phyloP scores from a whole-genome alignment of 495 filamentous ascomycete species.

The Extremus antarcticus region DNA sequence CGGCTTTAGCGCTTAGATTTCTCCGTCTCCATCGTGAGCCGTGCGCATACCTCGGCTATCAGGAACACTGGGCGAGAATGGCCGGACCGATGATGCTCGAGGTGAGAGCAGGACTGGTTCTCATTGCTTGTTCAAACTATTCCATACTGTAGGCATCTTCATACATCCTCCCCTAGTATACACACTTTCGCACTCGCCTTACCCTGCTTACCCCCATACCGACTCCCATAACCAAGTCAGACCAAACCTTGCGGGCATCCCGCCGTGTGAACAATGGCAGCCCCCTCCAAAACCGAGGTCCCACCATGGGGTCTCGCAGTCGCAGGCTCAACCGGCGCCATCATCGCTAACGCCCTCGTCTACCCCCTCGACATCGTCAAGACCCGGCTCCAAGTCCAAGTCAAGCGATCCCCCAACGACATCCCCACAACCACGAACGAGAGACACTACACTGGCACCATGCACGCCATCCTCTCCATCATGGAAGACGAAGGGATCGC shows the following conservation, averaged over 20 bases:
- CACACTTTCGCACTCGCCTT: not conserved
- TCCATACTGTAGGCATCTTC: no score
- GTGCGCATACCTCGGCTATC: not conserved
- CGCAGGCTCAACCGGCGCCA: constrained; percentile 85
- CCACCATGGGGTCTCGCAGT: constrained; percentile 91
- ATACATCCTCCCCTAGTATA: not conserved
- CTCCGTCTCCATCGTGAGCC: no score
- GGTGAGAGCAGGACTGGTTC: not conserved
- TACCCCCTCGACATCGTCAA: constrained; percentile 97
- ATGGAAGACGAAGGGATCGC: constrained; percentile 64
- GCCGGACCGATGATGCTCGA: not conserved
- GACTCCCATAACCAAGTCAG: no score
- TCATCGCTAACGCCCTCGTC: constrained; percentile 88
- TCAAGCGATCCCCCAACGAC: constrained; percentile 51
- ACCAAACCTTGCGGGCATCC: no score
- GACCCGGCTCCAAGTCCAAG: constrained; percentile 93
- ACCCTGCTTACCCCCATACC: no score
- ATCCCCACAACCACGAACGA: constrained; percentile 32
- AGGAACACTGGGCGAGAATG: not conserved
- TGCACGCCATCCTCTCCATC: constrained; percentile 84
- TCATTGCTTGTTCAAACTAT: not conserved
- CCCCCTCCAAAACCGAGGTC: constrained; percentile 66
- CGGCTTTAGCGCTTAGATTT: no score
- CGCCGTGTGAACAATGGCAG: constrained; percentile 46
- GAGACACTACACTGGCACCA: constrained; percentile 68